Conservation (phyloP, 352 stramenopile species). For the Globisporangium megalacanthum region DNA sequence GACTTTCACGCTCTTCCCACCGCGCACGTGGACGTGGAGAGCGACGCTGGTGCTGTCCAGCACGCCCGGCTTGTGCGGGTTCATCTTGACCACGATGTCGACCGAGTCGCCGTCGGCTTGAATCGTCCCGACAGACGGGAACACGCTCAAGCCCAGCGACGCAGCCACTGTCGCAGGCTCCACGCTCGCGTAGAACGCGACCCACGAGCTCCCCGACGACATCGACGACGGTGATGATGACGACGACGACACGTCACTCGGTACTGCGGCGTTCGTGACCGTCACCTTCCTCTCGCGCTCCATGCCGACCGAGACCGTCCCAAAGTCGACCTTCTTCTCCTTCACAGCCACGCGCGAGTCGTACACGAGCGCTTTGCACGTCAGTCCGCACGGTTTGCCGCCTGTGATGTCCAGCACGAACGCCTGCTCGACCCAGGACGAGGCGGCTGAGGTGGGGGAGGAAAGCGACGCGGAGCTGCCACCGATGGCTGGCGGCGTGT, state of each 20-base stretch:
- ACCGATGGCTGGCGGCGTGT: slow-evolving; percentile 30
- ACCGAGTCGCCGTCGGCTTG: slow-evolving; percentile 34
- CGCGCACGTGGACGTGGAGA: slow-evolving; percentile 64
- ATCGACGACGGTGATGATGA: too few relatives aligned
- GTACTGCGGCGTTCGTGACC: slow-evolving; percentile 25
- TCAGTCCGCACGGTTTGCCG: slow-evolving; percentile 35
- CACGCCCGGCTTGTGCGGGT: slow-evolving; percentile 41
- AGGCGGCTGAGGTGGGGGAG: not conserved
- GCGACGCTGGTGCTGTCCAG: slow-evolving; percentile 32
- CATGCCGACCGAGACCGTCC: slow-evolving; percentile 72
- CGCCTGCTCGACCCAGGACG: slow-evolving; percentile 26
- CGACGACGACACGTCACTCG: slow-evolving; percentile 5
- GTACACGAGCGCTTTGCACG: slow-evolving; percentile 41
- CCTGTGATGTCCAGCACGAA: slow-evolving; percentile 56
- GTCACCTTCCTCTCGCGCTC: slow-evolving; percentile 51
- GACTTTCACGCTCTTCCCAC: slow-evolving; percentile 61
- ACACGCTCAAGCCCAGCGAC: slow-evolving; percentile 39
- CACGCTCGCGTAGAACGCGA: slow-evolving; percentile 47
- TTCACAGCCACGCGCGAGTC: slow-evolving; percentile 51
- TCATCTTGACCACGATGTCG: slow-evolving; percentile 50
- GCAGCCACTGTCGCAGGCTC: slow-evolving; percentile 34
- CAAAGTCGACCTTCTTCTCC: slow-evolving; percentile 82
- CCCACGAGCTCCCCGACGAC: slow-evolving; percentile 10
- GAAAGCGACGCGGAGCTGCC: not conserved
- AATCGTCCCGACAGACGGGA: slow-evolving; percentile 34